Base-by-base conservation (phyloP, 2,329 filamentous ascomycete genomes). In the Fusarium sp. region DNA sequence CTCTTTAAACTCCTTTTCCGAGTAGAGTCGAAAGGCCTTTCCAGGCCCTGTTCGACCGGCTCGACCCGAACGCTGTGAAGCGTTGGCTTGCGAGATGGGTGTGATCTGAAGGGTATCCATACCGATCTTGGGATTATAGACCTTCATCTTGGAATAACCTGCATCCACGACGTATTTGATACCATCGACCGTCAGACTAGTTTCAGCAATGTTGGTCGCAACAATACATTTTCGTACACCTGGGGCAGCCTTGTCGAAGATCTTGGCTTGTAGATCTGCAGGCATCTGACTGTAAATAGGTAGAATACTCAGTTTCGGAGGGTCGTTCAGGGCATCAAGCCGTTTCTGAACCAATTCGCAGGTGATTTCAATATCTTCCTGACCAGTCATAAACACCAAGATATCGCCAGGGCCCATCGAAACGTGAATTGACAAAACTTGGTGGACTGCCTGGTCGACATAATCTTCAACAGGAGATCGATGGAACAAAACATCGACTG, bases 221-320 rank as follows among this genome's bases (percentile, higher is more conserved):
- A 99, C 95, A 69, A 99, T 97, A 74, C 97, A 97, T 78, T 99
- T 99, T 61, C 96, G 90, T 6, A 97, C 94, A 2, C 96, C 96
- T 1, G 94, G 92, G 4, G 93, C 85, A 4, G 97, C 96, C 70
- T 91, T 89, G 76, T 99, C 95, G 74, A 99, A 99, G 70, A 99
- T 99, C 80, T 97, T 98, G 62, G 96, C 94, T 80, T 99, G 97
- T 36, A 99, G 84, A 79, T 99, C 97, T 34, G 96, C 96, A 4
- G 96, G 97, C 96, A 99, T 98, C 80, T 99, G 96, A 85, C 94
- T 98, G 88, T 99, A 99, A 57, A 99, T 98, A 0, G 97, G 97
- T 28, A 99, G 82, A 56, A 99, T 97, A 77, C 93, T 95, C 61
- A 99, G 88, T 77, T 97, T 95, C 2, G 96, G 94, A 1, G 96